These are phyloP conservation scores for Achaetomium macrosporum DNA, from an alignment of 2,329 filamentous ascomycete genomes.

Conservation along the genomic window DNA sequence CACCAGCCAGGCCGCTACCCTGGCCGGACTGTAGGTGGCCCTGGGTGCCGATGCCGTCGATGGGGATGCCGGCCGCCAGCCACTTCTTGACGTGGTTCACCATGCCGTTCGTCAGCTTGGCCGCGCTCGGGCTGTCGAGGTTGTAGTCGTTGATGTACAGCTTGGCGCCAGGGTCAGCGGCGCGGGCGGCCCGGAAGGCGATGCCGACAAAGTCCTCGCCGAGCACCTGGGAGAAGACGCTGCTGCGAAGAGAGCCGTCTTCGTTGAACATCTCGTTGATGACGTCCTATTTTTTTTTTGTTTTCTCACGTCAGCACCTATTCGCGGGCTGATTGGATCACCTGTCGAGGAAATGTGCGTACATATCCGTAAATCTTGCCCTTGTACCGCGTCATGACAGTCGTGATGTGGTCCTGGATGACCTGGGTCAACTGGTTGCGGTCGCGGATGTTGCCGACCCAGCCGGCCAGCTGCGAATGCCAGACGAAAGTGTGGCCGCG, in stretches of 20 bases:
- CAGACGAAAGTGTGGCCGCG: slow-evolving; percentile 63
- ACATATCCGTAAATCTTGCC: slow-evolving; percentile 57
- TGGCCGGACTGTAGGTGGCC: slow-evolving; percentile 45
- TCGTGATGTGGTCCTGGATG: slow-evolving; percentile 55
- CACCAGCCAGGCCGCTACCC: slow-evolving; percentile 40
- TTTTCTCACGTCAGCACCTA: not conserved
- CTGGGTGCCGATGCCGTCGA: slow-evolving; percentile 60
- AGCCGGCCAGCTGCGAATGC: slow-evolving; percentile 54
- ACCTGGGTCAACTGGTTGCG: slow-evolving; percentile 46
- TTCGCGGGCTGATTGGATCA: slow-evolving; percentile 8
- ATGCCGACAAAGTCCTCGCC: slow-evolving; percentile 65
- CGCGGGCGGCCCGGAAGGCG: slow-evolving; percentile 62
- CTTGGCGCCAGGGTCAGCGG: slow-evolving; percentile 60
- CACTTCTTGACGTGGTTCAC: slow-evolving; percentile 57
- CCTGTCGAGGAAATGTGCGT: slow-evolving; percentile 10
- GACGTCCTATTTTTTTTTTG: slow-evolving; percentile 41
- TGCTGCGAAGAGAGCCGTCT: slow-evolving; percentile 51
- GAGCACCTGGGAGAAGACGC: slow-evolving; percentile 61
- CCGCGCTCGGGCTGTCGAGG: slow-evolving; percentile 53
- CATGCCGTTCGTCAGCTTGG: slow-evolving; percentile 52
- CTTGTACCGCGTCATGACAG: slow-evolving; percentile 53
- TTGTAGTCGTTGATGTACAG: slow-evolving; percentile 75
- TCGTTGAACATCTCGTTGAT: slow-evolving; percentile 61
- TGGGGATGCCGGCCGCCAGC: slow-evolving; percentile 55
- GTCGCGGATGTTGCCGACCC: slow-evolving; percentile 53